A percentile compares a stretch with the other conserved stretches of the same genome.
phyloP scores from a whole-genome alignment of 2,329 filamentous ascomycete species.

The Aspergillus sp. region DNA sequence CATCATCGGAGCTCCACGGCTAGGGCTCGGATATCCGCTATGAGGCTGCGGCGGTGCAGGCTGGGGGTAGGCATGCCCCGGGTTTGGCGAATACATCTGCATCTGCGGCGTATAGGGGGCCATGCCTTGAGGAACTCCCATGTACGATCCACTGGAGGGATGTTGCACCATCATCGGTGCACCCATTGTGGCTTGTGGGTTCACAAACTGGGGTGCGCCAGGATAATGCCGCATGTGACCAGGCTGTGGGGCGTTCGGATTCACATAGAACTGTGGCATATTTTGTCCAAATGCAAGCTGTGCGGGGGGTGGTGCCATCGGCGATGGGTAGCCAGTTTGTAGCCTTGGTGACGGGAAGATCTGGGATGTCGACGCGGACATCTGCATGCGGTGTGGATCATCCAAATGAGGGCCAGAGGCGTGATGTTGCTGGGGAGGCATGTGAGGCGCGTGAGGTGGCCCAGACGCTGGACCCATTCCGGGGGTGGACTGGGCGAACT shows the following conservation, averaged over 20 bases:
- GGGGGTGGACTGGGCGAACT: constrained; percentile 72
- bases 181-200: constrained; percentile 69
- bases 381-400: constrained; percentile 83
- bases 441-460: constrained; percentile 73
- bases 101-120: constrained; percentile 68
- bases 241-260: constrained; percentile 67
- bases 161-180: constrained; percentile 81
- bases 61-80: constrained; percentile 66
- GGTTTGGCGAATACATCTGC: constrained; percentile 75
- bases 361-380: constrained; percentile 77
- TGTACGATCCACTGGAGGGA: constrained; percentile 65
- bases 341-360: constrained; percentile 83
- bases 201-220: constrained; percentile 69
- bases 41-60: constrained; percentile 54
- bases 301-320: constrained; percentile 66
- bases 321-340: constrained; percentile 65
- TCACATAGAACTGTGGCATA: constrained; percentile 69
- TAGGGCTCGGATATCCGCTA: constrained; percentile 83
- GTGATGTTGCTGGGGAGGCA: constrained; percentile 72
- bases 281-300: constrained; percentile 71
- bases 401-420: constrained; percentile 67
- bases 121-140: constrained; percentile 70
- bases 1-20: constrained; percentile 87
- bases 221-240: constrained; percentile 69
- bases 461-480: constrained; percentile 66